Evolutionary conservation across 352 stramenopile genomes (phyloP).

Genomic region (Phytophthora crassamura): DNA sequence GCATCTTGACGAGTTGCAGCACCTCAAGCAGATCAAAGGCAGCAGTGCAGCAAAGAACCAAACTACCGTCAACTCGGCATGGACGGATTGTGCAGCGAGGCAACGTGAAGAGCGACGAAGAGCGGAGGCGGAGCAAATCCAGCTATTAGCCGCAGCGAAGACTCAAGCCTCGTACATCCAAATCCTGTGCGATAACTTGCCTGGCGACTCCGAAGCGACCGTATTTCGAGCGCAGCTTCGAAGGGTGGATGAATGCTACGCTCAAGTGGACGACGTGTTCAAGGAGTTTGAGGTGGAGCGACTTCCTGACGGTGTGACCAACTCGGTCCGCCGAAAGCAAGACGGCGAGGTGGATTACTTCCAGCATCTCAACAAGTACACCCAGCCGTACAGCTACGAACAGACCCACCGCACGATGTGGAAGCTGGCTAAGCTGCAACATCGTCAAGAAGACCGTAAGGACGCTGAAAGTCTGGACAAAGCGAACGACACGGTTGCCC

Average conservation of each 20-base stretch:
- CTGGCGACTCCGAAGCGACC: neutral
- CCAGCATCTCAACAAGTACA: slow-evolving; percentile 23
- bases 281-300: slow-evolving; percentile 1
- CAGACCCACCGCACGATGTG: slow-evolving; percentile 15
- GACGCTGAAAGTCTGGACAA: slow-evolving; percentile 9
- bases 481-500: slow-evolving; percentile 32
- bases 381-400: slow-evolving; percentile 20
- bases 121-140: slow-evolving; percentile 18
- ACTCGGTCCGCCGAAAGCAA: neutral
- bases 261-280: slow-evolving; percentile 11
- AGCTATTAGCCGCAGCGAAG: slow-evolving; percentile 13
- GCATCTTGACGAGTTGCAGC: slow-evolving; percentile 10
- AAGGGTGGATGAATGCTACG: slow-evolving; percentile 2
- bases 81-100: slow-evolving; percentile 16
- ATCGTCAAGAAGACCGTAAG: slow-evolving; percentile 24
- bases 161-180: slow-evolving; percentile 22
- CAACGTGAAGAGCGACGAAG: slow-evolving; percentile 10
- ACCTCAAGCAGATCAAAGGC: neutral
- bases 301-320: slow-evolving; percentile 8
- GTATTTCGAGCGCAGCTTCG: neutral
- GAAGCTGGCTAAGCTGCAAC: slow-evolving; percentile 18
- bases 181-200: slow-evolving; percentile 12
- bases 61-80: neutral
- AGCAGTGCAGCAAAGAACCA: neutral
- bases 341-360: slow-evolving; percentile 11